Conservation (phyloP, 2,329 filamentous ascomycete genomes). For the Penicillium sp. region DNA sequence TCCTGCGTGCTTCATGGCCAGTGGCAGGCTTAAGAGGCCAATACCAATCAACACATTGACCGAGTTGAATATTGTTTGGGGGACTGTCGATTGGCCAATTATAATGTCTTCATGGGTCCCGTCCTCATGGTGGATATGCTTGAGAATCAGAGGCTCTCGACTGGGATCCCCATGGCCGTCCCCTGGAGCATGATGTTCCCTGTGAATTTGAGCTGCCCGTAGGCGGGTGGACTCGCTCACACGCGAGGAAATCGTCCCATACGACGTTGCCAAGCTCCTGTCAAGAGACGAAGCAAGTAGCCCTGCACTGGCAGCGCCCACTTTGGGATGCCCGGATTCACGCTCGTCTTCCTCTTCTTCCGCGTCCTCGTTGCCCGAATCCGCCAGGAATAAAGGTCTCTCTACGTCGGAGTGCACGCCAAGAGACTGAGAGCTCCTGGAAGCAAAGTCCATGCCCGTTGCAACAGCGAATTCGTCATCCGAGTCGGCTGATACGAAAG, state of each 20-base stretch:
- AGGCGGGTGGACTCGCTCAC: constrained; percentile 53
- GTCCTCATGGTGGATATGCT: constrained; percentile 76
- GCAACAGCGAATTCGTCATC: constrained; percentile 43
- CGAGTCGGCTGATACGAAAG: constrained; percentile 58
- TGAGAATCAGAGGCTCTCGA: constrained; percentile 72
- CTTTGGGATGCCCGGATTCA: constrained; percentile 15
- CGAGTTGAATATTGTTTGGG: constrained; percentile 94
- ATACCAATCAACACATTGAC: constrained; percentile 90
- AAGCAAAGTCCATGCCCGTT: constrained; percentile 17
- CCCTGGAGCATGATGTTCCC: constrained; percentile 47
- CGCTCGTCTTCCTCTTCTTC: constrained; percentile 16
- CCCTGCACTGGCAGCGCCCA: constrained; percentile 14
- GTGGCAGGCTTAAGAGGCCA: constrained; percentile 77
- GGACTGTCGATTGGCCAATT: constrained; percentile 88
- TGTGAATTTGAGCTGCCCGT: constrained; percentile 50
- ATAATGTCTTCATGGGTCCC: constrained; percentile 78
- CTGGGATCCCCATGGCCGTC: constrained; percentile 52
- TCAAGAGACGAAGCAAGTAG: constrained; percentile 54
- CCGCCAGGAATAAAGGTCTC: constrained; percentile 26
- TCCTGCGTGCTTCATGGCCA: constrained; percentile 80
- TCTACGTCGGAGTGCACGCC: constrained; percentile 26
- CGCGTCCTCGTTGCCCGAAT: constrained; percentile 29
- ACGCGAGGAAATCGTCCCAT: constrained; percentile 54
- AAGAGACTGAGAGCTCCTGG: constrained; percentile 20
- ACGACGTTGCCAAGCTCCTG: constrained; percentile 63